Base-by-base conservation (phyloP, 2,329 filamentous ascomycete genomes). In the Fusarium metavorans region DNA sequence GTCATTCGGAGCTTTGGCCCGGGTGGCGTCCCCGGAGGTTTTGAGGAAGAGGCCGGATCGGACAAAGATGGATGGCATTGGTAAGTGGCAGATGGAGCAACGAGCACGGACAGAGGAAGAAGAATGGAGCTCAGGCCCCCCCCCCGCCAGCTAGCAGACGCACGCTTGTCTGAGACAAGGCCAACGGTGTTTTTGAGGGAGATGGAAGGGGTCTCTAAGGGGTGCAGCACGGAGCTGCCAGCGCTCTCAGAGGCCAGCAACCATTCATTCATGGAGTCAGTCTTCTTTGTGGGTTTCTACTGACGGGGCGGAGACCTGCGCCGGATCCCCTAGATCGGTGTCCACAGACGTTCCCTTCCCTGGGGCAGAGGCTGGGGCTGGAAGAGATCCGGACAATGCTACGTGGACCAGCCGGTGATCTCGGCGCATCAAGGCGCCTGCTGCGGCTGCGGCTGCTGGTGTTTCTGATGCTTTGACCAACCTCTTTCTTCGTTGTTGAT, bases 171-270 rank as follows among this genome's bases (percentile, higher is more conserved):
- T 73, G 73, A 78, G 75, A 78, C 76, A 59, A 41, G 34, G 50
- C 39, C 61, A 59, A 56, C 35, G 30, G 27, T 16, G 54, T n/a
- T 70, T 45, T 66, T 76, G 73, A 73, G 70, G 76, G 76, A 78
- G 73, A 77, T 78, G 72, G 74, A 71, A 78, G 77, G 77, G 75
- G 75, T 58, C 63, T 68, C 50, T 59, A 43, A 58, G 41, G 59
- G 61, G 34, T 30, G 37, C 37, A 57, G 32, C 27, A 35, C 18
- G 23, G 23, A 34, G 32, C 34, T 39, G 34, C 32, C 54, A 37
- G 20, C 35, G 18, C 50, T 61, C 57, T 66, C 43, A 18, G 27
- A 32, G 10, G 23, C 43, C 43, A 50, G 45, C 48, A 52, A 27
- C 11, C 45, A 50, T 20, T 45, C 43, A 45, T 23, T 48, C 37